Evolutionary conservation across 352 stramenopile genomes (phyloP), one percentile per base, ranked within the genome.

Genomic region (Albugo laibachii): DNA sequence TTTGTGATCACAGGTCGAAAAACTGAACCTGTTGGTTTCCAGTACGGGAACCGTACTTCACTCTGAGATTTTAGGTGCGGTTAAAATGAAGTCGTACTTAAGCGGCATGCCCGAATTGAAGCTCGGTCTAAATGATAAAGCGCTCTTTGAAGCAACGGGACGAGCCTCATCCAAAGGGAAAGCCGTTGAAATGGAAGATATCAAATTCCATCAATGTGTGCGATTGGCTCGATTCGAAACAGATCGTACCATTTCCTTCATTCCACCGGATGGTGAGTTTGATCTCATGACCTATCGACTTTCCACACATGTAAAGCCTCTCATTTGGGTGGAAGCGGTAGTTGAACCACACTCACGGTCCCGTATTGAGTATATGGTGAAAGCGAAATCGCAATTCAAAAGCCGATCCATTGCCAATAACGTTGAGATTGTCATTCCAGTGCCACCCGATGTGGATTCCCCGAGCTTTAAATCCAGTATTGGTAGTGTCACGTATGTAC

Each of bases 131-230:
- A 99, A 99, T 61, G 96, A 99, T 69, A 99, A 99, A 69, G 74
- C 97, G 31, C 92, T 99, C 57, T 99, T 99, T 59, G 94, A 99
- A 67, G 93, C 88, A 8, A 97, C 89, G 2, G 95, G 94, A 2
- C 59, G 93, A 5, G 55, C 66, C 13, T 72, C 73, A 10, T 66
- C 66, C 41, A 93, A 92, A 50, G 92, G 87, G 54, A 98, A 98
- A 63, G 83, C 89, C 11, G 92, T 99, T 0, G 95, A 99, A 60
- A 86, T 99, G 63, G 95, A 99, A 61, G 96, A 99, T 65, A 98
- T 99, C 50, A 99, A 99, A 66, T 99, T 99, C 63, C 95, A 99
- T 71, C 95, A 99, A 61, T 92, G 96, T 54, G 96, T 99, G 34
- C 79, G 94, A 13, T 80, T 99, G 13, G 93, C 95, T n/a, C 77